Conservation (phyloP, 345 rosid species). For the Populus euphratica region DNA sequence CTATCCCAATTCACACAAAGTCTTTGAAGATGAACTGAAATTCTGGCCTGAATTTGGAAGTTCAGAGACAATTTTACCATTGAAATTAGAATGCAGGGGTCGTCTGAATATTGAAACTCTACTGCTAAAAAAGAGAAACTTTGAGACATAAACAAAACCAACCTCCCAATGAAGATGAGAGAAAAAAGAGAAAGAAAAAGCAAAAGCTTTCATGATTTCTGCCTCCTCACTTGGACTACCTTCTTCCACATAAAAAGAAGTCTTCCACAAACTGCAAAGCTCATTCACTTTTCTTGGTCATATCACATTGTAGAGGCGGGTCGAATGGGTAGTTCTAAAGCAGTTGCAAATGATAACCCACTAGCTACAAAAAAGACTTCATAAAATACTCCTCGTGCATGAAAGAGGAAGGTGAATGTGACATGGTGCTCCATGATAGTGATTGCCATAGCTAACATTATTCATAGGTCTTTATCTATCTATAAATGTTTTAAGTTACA, state of each 20-base stretch:
- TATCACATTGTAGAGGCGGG: not conserved
- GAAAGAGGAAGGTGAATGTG: not conserved
- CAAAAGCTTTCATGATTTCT: not conserved
- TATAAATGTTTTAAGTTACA: no score
- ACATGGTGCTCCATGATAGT: constrained; percentile 7
- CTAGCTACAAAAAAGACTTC: not conserved
- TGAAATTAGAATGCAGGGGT: no score
- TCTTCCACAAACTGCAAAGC: not conserved
- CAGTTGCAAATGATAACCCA: not conserved
- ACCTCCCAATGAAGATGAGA: not conserved
- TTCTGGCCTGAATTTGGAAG: not conserved
- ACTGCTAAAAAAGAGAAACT: not conserved
- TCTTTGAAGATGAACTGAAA: no score
- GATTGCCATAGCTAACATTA: not conserved
- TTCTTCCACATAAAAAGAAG: not conserved
- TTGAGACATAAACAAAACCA: not conserved
- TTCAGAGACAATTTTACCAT: not conserved
- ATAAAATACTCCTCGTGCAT: constrained; percentile 4
- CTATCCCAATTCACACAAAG: no score
- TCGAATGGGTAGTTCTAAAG: not conserved
- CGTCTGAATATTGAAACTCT: not conserved
- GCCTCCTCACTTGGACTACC: not conserved
- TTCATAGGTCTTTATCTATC: no score
- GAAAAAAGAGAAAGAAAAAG: not conserved
- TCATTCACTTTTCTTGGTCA: not conserved